phyloP scores from a whole-genome alignment of 23 red algal species.

The Gracilaria domingensis region DNA sequence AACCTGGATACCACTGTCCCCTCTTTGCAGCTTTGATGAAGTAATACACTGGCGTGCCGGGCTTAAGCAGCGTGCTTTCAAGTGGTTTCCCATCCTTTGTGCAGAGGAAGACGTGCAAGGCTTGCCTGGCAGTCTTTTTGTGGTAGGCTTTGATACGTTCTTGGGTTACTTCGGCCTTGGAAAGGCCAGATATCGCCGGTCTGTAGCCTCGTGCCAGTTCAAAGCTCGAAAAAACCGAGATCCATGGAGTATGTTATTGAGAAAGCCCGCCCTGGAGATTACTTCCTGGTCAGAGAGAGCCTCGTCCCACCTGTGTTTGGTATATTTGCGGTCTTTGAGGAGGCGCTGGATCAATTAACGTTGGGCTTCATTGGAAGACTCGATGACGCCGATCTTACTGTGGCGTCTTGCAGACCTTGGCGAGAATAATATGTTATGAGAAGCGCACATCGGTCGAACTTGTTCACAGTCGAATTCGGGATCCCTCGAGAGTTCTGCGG shows the following conservation, averaged over 20 bases:
- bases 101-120: background rate
- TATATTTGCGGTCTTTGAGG: slow-evolving; percentile 23
- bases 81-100: background rate
- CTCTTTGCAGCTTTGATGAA: background rate
- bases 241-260: background rate
- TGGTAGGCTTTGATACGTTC: background rate
- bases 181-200: background rate
- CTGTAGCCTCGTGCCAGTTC: slow-evolving; percentile 34
- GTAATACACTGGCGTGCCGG: slow-evolving; percentile 3
- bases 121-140: slow-evolving; percentile 14
- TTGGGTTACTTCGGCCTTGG: background rate
- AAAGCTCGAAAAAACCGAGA: slow-evolving; percentile 23
- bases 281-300: slow-evolving; percentile 17
- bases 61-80: background rate
- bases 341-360: slow-evolving; percentile 17
- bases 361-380: slow-evolving; percentile 19
- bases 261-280: background rate
- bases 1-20: slow-evolving; percentile 13
- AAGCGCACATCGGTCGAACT: background rate
- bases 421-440: background rate
- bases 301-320: background rate
- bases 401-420: background rate
- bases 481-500: background rate
- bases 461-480: slow-evolving; percentile 10
- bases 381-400: background rate